Base-by-base conservation (phyloP, 2,329 filamentous ascomycete species). In the Botryotinia calthae region DNA sequence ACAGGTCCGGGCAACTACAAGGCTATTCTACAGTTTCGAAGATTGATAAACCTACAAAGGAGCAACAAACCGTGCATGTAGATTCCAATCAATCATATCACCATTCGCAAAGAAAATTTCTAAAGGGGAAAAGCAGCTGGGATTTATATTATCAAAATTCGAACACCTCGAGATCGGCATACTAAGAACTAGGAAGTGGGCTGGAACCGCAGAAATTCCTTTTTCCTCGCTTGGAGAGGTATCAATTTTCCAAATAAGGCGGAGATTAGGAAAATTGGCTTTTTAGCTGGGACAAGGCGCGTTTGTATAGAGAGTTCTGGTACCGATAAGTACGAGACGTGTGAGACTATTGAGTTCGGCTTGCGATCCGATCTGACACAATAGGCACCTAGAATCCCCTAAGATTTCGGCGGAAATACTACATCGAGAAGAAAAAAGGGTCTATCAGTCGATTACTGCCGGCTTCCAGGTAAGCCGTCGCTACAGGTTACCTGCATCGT, bases 231-330 rank as follows among this genome's bases (percentile, higher is more conserved):
- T 65, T 42, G 42, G 58, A 63, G 54, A 62, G 48, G 68, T 63
- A n/a, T 54, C 14, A 34, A 65, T 34, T 34, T 56, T 56, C 51
- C 51, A 46, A 67, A 67, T 44, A 54, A 56, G 51, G 65, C 71
- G 71, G 71, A 72, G 65, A 72, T 72, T 72, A 31, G 44, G 63
- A 51, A 62, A 51, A 56, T 51, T 61, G 63, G 65, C 71, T 72
- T 34, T 44, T 72, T 25, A 62, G 44, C 37, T 68, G 70, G 70
- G 70, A 72, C 46, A 72, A 70, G 44, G 58, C 59, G 31, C 34
- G 44, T 71, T 64, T 48, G 31, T n/a, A 8, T 66, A 51, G 31
- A 64, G 63, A 66, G 44, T 66, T 51, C 25, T 66, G 46, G 31
- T 40, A 28, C 34, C 34, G 34, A 40, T n/a, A 61, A 61, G 42